Evolutionary conservation across 1,284 basidiomycete species (phyloP).

Genomic region (Ustilago crameri): DNA sequence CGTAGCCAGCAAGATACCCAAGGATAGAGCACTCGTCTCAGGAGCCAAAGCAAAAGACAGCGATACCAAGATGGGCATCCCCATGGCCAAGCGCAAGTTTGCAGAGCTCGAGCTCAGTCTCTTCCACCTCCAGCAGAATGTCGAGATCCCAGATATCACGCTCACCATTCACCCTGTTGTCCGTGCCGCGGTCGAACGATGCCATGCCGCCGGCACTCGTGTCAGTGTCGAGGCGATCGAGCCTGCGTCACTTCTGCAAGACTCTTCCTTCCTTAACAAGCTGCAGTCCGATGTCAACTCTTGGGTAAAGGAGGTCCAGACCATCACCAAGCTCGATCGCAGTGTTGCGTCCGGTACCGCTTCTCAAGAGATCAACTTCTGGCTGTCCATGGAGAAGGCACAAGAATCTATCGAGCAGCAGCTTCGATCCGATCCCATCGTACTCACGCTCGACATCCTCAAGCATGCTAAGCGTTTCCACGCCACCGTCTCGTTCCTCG

Average conservation of each 20-base stretch:
- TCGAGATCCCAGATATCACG: slow-evolving; percentile 96
- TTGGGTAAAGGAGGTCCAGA: slow-evolving; percentile 98
- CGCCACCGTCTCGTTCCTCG: slow-evolving; percentile 96
- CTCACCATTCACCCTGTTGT: slow-evolving; percentile 91
- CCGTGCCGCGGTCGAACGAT: slow-evolving; percentile 77
- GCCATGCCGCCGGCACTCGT: slow-evolving; percentile 73
- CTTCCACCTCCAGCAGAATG: slow-evolving; percentile 95
- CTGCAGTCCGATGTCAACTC: slow-evolving; percentile 93
- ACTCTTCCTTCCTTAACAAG: slow-evolving; percentile 91
- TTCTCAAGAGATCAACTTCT: slow-evolving; percentile 98
- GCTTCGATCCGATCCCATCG: slow-evolving; percentile 88
- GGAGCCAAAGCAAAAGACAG: slow-evolving; percentile 58
- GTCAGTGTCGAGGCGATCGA: slow-evolving; percentile 83
- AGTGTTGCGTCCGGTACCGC: slow-evolving; percentile 96
- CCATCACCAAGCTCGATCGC: slow-evolving; percentile 87
- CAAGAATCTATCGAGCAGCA: slow-evolving; percentile 93
- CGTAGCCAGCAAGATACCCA: slow-evolving; percentile 72
- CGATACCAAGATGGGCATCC: slow-evolving; percentile 88
- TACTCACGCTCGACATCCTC: slow-evolving; percentile 90
- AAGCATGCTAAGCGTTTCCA: slow-evolving; percentile 96
- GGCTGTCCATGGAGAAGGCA: slow-evolving; percentile 92
- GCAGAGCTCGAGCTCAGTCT: slow-evolving; percentile 96
- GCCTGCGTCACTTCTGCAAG: slow-evolving; percentile 76
- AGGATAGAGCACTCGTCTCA: slow-evolving; percentile 41
- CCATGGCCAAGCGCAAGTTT: slow-evolving; percentile 99